A percentile compares a stretch with the other conserved stretches of the same genome.
These are phyloP conservation scores for Ilyonectria robusta DNA, from an alignment of 2,329 filamentous ascomycete genomes.

Conservation along the genomic window DNA sequence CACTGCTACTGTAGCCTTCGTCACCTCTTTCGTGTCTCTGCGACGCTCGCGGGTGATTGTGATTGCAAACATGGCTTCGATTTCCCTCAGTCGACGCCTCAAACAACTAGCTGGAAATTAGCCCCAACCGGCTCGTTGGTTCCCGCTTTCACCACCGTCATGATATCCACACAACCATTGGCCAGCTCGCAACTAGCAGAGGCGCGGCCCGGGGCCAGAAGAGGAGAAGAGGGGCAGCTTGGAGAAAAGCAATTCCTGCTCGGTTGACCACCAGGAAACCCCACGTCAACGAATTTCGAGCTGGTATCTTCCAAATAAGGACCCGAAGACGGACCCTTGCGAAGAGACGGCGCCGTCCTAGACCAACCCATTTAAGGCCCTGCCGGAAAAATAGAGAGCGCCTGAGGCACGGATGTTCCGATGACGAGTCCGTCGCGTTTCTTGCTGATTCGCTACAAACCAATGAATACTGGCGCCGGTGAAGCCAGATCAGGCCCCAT, in stretches of 20 bases:
- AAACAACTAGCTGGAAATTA: slow-evolving; percentile 31
- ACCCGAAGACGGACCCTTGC: slow-evolving; percentile 1
- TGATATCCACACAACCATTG: slow-evolving; percentile 32
- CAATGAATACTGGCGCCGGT: slow-evolving; percentile 8
- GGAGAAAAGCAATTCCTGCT: slow-evolving; percentile 26
- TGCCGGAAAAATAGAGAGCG: slow-evolving; percentile 10
- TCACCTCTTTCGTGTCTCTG: slow-evolving; percentile 30
- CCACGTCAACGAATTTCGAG: slow-evolving; percentile 21
- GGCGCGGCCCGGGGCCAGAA: slow-evolving; percentile 35
- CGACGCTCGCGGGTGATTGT: slow-evolving; percentile 31
- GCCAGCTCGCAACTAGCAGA: slow-evolving; percentile 35
- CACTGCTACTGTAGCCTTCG: neutral
- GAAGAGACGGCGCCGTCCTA: slow-evolving; percentile 16
- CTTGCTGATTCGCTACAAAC: neutral
- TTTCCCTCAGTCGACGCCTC: slow-evolving; percentile 31
- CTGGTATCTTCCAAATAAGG: neutral
- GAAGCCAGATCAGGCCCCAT: slow-evolving; percentile 8
- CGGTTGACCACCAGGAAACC: slow-evolving; percentile 10
- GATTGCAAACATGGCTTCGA: slow-evolving; percentile 27
- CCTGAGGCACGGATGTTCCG: slow-evolving; percentile 12
- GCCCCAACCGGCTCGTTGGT: slow-evolving; percentile 23
- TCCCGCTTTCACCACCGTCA: slow-evolving; percentile 35
- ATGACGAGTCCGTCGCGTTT: slow-evolving; percentile 20
- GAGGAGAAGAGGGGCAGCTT: slow-evolving; percentile 9
- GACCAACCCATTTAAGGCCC: slow-evolving; percentile 10